phyloP scores from a whole-genome alignment of 2,329 filamentous ascomycete species.

The Hypoxylon sp. region DNA sequence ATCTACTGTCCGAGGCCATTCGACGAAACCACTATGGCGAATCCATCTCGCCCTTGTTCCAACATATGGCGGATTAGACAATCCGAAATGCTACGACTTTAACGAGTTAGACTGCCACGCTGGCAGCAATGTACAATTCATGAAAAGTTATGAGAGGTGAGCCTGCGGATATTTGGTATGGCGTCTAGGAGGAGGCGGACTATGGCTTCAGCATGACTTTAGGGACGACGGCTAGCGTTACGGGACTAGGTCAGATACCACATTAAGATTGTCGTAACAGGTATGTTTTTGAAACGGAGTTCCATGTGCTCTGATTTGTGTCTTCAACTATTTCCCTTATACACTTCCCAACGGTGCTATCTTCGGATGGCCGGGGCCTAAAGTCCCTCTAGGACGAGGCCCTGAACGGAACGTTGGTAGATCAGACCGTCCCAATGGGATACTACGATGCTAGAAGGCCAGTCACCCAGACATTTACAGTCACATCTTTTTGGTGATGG shows the following conservation, averaged over 20 bases:
- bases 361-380: slow-evolving; percentile 78
- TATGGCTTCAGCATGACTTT: slow-evolving; percentile 31
- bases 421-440: slow-evolving; percentile 57
- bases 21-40: slow-evolving; percentile 97
- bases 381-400: slow-evolving; percentile 74
- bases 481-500: slow-evolving; percentile 48
- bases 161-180: slow-evolving; percentile 45
- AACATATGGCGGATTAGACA: slow-evolving; percentile 70
- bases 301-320: slow-evolving; percentile 21
- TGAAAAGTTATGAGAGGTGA: slow-evolving; percentile 45
- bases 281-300: slow-evolving; percentile 45
- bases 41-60: slow-evolving; percentile 77
- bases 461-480: slow-evolving; percentile 47
- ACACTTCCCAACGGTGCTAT: slow-evolving; percentile 76
- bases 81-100: slow-evolving; percentile 43
- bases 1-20: slow-evolving; percentile 90
- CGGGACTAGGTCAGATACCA: slow-evolving; percentile 48
- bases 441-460: slow-evolving; percentile 54
- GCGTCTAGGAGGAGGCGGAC: slow-evolving; percentile 45
- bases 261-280: slow-evolving; percentile 42
- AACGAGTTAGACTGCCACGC: slow-evolving; percentile 33
- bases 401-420: slow-evolving; percentile 89
- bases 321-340: slow-evolving; percentile 25
- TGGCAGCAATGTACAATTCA: slow-evolving; percentile 40
- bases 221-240: slow-evolving; percentile 42